phyloP scores from a whole-genome alignment of 768 basidiomycete species.

The Rhizopogon salebrosus region DNA sequence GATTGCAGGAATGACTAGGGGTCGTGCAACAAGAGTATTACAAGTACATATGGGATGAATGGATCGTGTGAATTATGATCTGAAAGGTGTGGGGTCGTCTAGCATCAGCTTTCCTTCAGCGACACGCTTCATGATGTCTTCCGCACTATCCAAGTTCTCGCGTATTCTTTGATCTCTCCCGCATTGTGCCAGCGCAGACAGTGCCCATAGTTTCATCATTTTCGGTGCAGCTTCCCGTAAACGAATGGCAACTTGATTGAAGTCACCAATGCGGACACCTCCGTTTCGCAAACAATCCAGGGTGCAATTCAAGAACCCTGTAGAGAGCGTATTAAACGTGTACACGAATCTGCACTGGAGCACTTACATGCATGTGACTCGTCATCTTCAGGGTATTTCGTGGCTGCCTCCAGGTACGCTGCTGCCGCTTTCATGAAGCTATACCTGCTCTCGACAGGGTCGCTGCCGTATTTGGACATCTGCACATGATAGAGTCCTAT shows the following conservation, averaged over 20 bases:
- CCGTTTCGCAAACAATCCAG: background rate
- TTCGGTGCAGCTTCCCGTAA: conserved; percentile 2
- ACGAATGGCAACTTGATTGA: background rate
- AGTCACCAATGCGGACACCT: background rate
- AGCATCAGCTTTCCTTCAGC: background rate
- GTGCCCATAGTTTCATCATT: conserved; percentile 8
- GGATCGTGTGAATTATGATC: background rate
- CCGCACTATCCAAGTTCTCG: background rate
- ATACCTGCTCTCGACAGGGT: background rate
- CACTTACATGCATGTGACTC: conserved; percentile 12
- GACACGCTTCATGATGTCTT: background rate
- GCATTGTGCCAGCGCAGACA: background rate
- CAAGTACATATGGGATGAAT: background rate
- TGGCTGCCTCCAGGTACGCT: conserved; percentile 9
- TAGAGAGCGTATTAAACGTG: background rate
- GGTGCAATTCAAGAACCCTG: background rate
- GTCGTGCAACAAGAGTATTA: too few relatives aligned
- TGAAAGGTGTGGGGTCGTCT: background rate
- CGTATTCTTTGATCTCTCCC: conserved; percentile 4
- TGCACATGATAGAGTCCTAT: conserved; percentile 4
- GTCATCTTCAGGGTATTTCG: conserved; percentile 4
- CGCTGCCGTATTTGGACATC: background rate
- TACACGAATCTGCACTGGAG: too few relatives aligned
- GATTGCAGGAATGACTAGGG: too few relatives aligned
- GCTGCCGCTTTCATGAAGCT: background rate